Conservation (phyloP, 176 grass and related monocot genomes). For the Calamus simplicifolius region DNA sequence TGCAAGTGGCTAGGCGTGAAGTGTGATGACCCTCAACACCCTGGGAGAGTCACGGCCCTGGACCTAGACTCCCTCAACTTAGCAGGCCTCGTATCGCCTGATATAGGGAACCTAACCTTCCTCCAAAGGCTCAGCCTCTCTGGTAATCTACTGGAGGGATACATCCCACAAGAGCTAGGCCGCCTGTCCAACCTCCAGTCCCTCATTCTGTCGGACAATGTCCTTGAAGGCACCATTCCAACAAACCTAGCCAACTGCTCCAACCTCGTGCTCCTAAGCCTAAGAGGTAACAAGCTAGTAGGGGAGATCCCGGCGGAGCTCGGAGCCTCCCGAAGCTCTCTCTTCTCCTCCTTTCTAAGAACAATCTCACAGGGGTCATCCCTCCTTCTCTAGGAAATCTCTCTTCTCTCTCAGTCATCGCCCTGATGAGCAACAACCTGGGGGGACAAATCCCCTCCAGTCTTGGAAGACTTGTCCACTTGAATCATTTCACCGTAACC, state of each 20-base stretch:
- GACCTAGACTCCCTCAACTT: constrained; percentile 1
- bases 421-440: not conserved
- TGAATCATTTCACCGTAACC: not conserved
- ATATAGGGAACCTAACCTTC: not conserved
- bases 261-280: not conserved
- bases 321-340: not conserved
- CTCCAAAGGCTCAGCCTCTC: not conserved
- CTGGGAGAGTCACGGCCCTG: not conserved
- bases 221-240: not conserved
- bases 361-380: not conserved
- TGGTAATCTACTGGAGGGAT: not conserved
- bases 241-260: not conserved
- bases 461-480: not conserved
- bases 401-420: not conserved
- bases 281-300: not conserved
- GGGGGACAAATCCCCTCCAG: not conserved
- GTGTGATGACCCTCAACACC: too few relatives aligned
- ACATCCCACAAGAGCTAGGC: not conserved
- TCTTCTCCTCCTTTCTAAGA: not conserved
- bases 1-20: too few relatives aligned
- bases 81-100: not conserved
- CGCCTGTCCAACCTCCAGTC: too few relatives aligned
- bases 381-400: not conserved
- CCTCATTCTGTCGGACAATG: too few relatives aligned
- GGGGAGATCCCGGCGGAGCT: not conserved